Evolutionary conservation across 2,329 filamentous ascomycete genomes (phyloP).

Genomic region (Cryoendolithus antarcticus): DNA sequence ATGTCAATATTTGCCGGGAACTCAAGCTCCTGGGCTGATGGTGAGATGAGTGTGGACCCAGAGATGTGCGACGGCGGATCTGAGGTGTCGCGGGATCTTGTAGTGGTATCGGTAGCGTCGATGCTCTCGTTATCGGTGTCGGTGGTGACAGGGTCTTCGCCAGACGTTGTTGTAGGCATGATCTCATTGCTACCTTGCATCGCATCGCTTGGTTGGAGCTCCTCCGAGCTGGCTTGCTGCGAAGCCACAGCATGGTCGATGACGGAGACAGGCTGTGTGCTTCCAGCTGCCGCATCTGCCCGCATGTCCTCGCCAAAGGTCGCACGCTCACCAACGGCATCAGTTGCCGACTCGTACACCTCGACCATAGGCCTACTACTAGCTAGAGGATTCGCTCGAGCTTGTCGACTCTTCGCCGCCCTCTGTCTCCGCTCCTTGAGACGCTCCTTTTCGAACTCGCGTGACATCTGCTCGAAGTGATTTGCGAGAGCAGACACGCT

Average conservation of each 20-base stretch:
- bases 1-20: constrained; percentile 58
- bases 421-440: constrained; percentile 72
- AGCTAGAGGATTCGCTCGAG: constrained; percentile 74
- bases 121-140: constrained; percentile 38
- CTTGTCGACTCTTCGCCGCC: constrained; percentile 62
- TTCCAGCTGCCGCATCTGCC: not conserved
- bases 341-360: constrained; percentile 85
- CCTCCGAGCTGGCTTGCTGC: constrained; percentile 1
- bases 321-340: constrained; percentile 51
- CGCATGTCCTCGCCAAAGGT: too few relatives aligned
- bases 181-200: constrained; percentile 1
- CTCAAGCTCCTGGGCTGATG: constrained; percentile 39
- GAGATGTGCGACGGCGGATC: constrained; percentile 17
- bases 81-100: constrained; percentile 39
- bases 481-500: constrained; percentile 85
- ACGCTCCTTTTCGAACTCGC: constrained; percentile 91
- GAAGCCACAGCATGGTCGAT: constrained; percentile 3
- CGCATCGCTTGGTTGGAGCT: constrained; percentile 1
- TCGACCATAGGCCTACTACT: constrained; percentile 91
- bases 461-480: constrained; percentile 91
- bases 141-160: constrained; percentile 3
- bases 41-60: constrained; percentile 46
- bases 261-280: not conserved
- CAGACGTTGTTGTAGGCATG: not conserved
- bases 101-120: constrained; percentile 57